Conservation (phyloP, 441 rosid species). For the Raphanus hybrid region DNA sequence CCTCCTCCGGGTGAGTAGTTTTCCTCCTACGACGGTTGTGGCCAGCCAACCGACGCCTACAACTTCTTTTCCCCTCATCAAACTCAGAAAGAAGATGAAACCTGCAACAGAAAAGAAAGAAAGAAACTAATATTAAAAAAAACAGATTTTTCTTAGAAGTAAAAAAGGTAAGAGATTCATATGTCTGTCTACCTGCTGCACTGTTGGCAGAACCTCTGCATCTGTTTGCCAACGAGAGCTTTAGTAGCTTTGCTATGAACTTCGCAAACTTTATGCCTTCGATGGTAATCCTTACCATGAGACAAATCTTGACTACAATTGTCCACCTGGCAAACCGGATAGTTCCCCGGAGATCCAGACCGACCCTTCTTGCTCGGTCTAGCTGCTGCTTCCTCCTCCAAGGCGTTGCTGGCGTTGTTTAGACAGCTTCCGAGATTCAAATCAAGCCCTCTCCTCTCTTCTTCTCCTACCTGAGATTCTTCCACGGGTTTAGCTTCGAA, state of each 20-base stretch:
- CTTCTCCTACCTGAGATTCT: constrained; percentile 24
- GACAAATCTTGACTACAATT: constrained; percentile 80
- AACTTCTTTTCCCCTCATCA: constrained; percentile 81
- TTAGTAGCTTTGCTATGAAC: constrained; percentile 82
- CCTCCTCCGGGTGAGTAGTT: constrained; percentile 75
- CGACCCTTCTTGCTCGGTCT: constrained; percentile 78
- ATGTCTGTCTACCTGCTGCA: constrained; percentile 68
- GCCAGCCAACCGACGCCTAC: constrained; percentile 82
- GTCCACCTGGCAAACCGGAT: constrained; percentile 90
- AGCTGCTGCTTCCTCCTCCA: constrained; percentile 48
- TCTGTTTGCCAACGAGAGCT: constrained; percentile 79
- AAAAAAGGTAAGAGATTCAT: too few species aligned
- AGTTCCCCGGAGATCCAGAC: constrained; percentile 73
- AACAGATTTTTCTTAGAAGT: background rate
- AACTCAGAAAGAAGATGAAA: constrained; percentile 77
- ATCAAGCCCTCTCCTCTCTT: constrained; percentile 58
- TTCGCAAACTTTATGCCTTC: constrained; percentile 91
- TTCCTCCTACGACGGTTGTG: constrained; percentile 75
- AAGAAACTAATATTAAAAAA: background rate
- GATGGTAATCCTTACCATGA: constrained; percentile 84
- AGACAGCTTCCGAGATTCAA: constrained; percentile 74
- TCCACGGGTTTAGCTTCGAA: constrained; percentile 71
- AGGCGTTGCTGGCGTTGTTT: constrained; percentile 38
- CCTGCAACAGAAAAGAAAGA: constrained; percentile 38
- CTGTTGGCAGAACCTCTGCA: constrained; percentile 99